phyloP scores from a whole-genome alignment of 1,139 yeast species.

The Kluyveromyces marxianus region DNA sequence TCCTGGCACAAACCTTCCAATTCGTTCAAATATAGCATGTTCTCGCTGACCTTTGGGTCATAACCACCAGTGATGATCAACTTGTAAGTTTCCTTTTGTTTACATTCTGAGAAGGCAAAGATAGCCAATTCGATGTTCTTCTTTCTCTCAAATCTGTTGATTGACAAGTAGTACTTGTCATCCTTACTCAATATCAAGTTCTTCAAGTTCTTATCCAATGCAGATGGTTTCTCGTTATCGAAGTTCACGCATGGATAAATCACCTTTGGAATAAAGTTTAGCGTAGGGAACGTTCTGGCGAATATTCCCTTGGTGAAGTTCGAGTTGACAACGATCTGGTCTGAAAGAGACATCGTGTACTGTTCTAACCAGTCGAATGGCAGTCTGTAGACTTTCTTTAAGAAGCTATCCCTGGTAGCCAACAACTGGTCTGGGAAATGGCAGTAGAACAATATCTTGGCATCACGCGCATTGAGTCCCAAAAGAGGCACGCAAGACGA shows the following conservation, averaged over 20 bases:
- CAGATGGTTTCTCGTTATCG: slow-evolving; percentile 15
- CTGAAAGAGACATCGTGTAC: slow-evolving; percentile 69
- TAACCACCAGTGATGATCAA: slow-evolving; percentile 89
- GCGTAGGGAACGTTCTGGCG: slow-evolving; percentile 47
- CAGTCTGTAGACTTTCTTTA: slow-evolving; percentile 60
- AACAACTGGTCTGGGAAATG: slow-evolving; percentile 91
- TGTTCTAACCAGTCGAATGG: slow-evolving; percentile 84
- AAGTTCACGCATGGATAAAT: slow-evolving; percentile 83
- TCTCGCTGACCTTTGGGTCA: slow-evolving; percentile 68
- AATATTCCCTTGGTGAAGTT: slow-evolving; percentile 71
- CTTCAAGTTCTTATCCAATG: slow-evolving; percentile 17
- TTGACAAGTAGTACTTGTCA: slow-evolving; percentile 49
- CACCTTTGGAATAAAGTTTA: slow-evolving; percentile 47
- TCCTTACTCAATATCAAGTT: slow-evolving; percentile 14
- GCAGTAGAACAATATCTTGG: slow-evolving; percentile 68
- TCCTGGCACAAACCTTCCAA: slow-evolving; percentile 44
- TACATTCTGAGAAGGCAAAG: slow-evolving; percentile 44
- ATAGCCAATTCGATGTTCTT: slow-evolving; percentile 79
- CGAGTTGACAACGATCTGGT: slow-evolving; percentile 79
- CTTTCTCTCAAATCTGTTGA: slow-evolving; percentile 83
- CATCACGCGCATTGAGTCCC: slow-evolving; percentile 39
- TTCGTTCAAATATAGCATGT: slow-evolving; percentile 62
- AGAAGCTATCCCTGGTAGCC: slow-evolving; percentile 47
- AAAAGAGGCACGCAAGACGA: slow-evolving; percentile 78
- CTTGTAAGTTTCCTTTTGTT: slow-evolving; percentile 30